A percentile compares a stretch with the other conserved stretches of the same genome.
Conservation (phyloP, 306 rosid species). For the Calophaca sinica region DNA sequence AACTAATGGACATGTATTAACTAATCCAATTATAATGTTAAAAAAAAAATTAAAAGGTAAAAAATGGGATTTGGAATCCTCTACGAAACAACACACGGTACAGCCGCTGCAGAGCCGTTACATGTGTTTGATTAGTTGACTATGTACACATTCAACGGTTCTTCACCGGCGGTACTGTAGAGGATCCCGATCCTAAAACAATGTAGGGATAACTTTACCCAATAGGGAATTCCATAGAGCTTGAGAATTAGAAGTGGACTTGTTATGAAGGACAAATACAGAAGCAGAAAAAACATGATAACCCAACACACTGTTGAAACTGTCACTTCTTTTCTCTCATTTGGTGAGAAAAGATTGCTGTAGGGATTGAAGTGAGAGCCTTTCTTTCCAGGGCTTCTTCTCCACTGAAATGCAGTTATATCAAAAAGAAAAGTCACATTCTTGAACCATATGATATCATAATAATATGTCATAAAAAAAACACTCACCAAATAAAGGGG, state of each 20-base stretch:
- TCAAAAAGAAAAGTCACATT: slow-evolving; percentile 12
- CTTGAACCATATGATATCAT: background rate
- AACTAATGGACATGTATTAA: background rate
- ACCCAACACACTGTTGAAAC: slow-evolving; percentile 79
- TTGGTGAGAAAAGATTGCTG: slow-evolving; percentile 69
- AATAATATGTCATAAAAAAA: background rate
- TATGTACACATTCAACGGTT: too few species aligned
- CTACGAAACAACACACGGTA: too few species aligned
- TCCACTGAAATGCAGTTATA: slow-evolving; percentile 65
- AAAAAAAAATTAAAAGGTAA: too few species aligned
- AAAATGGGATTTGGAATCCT: too few species aligned
- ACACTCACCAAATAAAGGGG: slow-evolving; percentile 85
- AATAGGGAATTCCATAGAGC: slow-evolving; percentile 85
- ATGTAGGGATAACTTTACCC: slow-evolving; percentile 53
- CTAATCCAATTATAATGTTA: background rate
- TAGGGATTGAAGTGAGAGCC: slow-evolving; percentile 93
- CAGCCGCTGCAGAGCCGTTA: too few species aligned
- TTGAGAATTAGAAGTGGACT: slow-evolving; percentile 65
- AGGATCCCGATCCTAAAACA: too few species aligned
- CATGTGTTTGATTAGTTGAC: too few species aligned
- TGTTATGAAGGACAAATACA: slow-evolving; percentile 53
- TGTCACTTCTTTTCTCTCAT: slow-evolving; percentile 68
- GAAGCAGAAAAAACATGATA: slow-evolving; percentile 60
- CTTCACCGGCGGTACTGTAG: too few species aligned
- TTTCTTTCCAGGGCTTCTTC: slow-evolving; percentile 90